Evolutionary conservation across 1,284 basidiomycete species (phyloP).

Genomic region (Puccinia coronata): DNA sequence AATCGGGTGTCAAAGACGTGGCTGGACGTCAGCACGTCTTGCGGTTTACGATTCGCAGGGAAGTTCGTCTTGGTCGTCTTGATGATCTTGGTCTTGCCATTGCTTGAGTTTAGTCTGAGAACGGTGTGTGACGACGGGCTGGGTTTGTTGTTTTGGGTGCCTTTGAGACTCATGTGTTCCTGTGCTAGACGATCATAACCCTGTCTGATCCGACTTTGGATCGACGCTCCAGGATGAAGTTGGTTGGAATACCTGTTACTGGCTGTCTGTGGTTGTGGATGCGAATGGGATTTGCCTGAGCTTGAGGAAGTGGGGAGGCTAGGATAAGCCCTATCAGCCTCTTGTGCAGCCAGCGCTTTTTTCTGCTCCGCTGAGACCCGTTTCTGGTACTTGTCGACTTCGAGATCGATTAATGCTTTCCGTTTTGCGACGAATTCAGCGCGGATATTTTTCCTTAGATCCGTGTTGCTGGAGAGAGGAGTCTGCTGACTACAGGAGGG

Average conservation of each 20-base stretch:
- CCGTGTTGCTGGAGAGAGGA: not conserved
- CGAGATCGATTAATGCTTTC: not conserved
- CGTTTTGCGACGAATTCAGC: conserved; percentile 7
- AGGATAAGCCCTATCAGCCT: conserved; percentile 31
- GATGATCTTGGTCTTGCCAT: conserved; percentile 26
- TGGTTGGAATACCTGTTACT: conserved; percentile 11
- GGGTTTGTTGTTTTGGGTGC: not conserved
- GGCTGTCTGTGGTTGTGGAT: not conserved
- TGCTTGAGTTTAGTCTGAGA: not conserved
- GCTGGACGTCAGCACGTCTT: not conserved
- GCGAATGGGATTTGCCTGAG: not conserved
- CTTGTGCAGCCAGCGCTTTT: conserved; percentile 11
- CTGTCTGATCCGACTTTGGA: conserved; percentile 3
- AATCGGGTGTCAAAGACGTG: not conserved
- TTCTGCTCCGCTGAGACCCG: conserved; percentile 13
- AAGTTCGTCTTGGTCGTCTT: conserved; percentile 5
- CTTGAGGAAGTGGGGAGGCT: not conserved
- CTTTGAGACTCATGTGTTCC: not conserved
- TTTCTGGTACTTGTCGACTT: conserved; percentile 26
- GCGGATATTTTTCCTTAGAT: conserved; percentile 14
- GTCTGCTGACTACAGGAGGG: not conserved
- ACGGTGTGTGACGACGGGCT: conserved; percentile 4
- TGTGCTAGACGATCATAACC: conserved; percentile 29
- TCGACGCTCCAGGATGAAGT: not conserved
- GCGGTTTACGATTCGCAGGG: not conserved